Percentiles rank a stretch among this genome's conserved stretches.
Evolutionary conservation across 2,329 filamentous ascomycete genomes (phyloP).

Genomic region (Pyrenophora tritici-repentis): DNA sequence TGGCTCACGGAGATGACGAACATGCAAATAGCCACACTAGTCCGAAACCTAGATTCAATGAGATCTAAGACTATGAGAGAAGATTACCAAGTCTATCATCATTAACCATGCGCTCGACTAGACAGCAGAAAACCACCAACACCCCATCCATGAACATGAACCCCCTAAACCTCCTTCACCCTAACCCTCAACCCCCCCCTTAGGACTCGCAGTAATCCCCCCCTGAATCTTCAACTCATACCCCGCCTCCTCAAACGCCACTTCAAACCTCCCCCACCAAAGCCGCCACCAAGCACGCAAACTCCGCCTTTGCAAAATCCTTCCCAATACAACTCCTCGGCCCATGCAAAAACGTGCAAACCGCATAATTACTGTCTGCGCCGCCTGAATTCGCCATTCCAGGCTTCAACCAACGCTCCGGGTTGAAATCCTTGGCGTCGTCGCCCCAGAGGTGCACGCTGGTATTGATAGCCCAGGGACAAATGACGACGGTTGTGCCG

Average conservation of each 20-base stretch:
- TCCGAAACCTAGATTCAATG: no score
- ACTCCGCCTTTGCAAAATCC: conserved; percentile 80
- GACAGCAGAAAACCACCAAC: background rate
- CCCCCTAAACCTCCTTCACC: conserved; percentile 54
- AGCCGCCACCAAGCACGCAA: conserved; percentile 78
- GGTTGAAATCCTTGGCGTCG: conserved; percentile 76
- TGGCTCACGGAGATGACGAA: no score
- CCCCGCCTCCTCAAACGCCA: conserved; percentile 64
- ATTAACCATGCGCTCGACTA: no score
- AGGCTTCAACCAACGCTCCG: conserved; percentile 60
- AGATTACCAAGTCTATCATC: no score
- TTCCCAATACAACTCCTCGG: conserved; percentile 85
- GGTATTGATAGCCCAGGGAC: conserved; percentile 71
- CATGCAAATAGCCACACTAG: no score
- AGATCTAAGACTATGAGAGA: no score
- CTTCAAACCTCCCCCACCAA: conserved; percentile 78
- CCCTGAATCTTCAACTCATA: conserved; percentile 68
- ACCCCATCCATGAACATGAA: background rate
- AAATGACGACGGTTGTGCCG: conserved; percentile 70
- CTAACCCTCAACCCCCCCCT: conserved; percentile 71
- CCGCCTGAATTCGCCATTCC: conserved; percentile 67
- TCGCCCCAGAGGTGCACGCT: conserved; percentile 73
- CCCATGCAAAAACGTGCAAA: conserved; percentile 83
- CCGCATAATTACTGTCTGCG: conserved; percentile 74
- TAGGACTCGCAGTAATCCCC: conserved; percentile 73